A percentile compares a stretch with the other conserved stretches of the same genome.
Evolutionary conservation across 2,329 filamentous ascomycete species (phyloP).

Genomic region (Aspergillus ustus): DNA sequence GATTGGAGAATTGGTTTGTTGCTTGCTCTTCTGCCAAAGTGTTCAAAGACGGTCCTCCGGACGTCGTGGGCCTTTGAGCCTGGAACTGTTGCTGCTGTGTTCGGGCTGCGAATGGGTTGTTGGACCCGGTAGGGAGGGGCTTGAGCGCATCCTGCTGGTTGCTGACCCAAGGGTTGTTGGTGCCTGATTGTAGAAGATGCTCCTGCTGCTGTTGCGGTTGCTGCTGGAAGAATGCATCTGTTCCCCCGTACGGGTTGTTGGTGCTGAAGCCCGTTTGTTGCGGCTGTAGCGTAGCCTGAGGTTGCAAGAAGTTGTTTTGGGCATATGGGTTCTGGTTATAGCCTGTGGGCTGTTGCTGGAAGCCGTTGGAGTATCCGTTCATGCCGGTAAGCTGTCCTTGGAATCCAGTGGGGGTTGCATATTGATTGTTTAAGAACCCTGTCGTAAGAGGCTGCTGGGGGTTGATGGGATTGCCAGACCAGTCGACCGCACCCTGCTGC

Average conservation of each 20-base stretch:
- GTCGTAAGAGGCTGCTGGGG: constrained; percentile 72
- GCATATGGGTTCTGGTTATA: constrained; percentile 64
- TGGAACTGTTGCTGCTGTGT: constrained; percentile 59
- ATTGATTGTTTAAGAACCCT: constrained; percentile 69
- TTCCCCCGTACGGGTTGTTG: constrained; percentile 60
- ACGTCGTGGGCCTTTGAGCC: constrained; percentile 47
- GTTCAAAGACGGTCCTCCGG: constrained; percentile 71
- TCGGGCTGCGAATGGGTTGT: constrained; percentile 88
- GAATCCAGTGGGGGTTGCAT: constrained; percentile 79
- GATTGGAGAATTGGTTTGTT: constrained; percentile 64
- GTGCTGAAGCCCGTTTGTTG: constrained; percentile 64
- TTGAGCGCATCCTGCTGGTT: constrained; percentile 69
- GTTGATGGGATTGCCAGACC: constrained; percentile 93
- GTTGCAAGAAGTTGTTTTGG: constrained; percentile 52
- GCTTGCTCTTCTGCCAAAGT: constrained; percentile 84
- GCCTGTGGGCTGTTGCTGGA: constrained; percentile 69
- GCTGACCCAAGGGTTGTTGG: constrained; percentile 91
- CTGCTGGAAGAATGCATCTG: constrained; percentile 55
- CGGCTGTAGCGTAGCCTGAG: constrained; percentile 58
- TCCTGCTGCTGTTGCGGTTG: constrained; percentile 53
- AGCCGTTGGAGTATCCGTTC: constrained; percentile 73
- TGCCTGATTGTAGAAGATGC: constrained; percentile 73
- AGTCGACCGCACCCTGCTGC: constrained; percentile 94
- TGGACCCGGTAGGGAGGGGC: constrained; percentile 89
- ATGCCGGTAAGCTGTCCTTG: constrained; percentile 65